Conservation (phyloP, 2,329 filamentous ascomycete species). For the Alternaria sp. region DNA sequence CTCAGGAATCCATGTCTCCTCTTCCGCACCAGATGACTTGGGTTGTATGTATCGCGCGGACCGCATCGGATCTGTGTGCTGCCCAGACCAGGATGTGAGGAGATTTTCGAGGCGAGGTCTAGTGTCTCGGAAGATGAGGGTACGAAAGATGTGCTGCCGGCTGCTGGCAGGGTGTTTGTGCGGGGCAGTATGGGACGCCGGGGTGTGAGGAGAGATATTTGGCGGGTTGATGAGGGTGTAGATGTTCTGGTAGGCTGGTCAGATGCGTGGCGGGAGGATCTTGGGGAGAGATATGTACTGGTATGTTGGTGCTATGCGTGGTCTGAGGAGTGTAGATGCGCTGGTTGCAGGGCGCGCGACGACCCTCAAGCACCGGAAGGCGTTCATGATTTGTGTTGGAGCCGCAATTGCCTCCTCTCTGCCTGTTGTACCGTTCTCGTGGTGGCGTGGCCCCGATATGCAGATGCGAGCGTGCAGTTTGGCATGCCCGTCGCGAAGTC, state of each 20-base stretch:
- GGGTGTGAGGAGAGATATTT: conserved; percentile 39
- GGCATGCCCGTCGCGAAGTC: conserved; percentile 22
- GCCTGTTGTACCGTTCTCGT: background rate
- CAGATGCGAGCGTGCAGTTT: background rate
- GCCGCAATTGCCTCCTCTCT: conserved; percentile 4
- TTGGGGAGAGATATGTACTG: conserved; percentile 22
- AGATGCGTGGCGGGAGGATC: background rate
- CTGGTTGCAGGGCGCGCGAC: conserved; percentile 31
- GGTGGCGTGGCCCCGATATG: background rate
- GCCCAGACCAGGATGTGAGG: conserved; percentile 47
- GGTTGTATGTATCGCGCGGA: conserved; percentile 65
- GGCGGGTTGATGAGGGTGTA: conserved; percentile 23
- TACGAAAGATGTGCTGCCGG: conserved; percentile 22
- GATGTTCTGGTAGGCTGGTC: conserved; percentile 11
- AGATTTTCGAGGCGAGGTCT: conserved; percentile 48
- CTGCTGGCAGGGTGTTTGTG: conserved; percentile 24
- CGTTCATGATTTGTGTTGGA: conserved; percentile 37
- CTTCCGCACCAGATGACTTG: conserved; percentile 67
- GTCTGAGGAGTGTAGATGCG: conserved; percentile 30
- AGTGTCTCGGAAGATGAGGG: conserved; percentile 33
- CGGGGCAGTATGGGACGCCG: conserved; percentile 38
- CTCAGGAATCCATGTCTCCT: conserved; percentile 68
- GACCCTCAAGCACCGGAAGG: conserved; percentile 41
- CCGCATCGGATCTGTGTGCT: conserved; percentile 55
- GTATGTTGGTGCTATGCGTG: conserved; percentile 25